Percentiles rank a stretch among this genome's conserved stretches.
Conservation (phyloP, 2,329 filamentous ascomycete species). For the Colletotrichum somersetense region DNA sequence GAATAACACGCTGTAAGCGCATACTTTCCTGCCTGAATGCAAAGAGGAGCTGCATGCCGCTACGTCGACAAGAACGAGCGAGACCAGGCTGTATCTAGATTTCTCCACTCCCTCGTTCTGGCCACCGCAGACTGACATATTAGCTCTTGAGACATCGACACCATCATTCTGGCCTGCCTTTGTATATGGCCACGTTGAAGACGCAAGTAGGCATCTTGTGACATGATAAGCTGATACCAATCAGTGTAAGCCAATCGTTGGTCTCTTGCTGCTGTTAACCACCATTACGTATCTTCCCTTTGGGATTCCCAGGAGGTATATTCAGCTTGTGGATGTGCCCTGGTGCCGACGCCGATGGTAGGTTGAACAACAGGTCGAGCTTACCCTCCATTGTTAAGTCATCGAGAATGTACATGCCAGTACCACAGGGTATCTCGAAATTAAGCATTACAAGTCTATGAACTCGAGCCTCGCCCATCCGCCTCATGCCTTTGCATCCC, state of each 20-base stretch:
- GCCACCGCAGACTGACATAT: neutral
- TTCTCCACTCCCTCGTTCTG: neutral
- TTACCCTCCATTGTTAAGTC: neutral
- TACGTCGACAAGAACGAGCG: neutral
- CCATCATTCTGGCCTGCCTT: neutral
- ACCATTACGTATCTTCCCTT: neutral
- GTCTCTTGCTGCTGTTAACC: neutral
- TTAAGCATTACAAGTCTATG: neutral
- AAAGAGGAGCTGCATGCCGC: neutral
- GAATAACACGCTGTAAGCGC: neutral
- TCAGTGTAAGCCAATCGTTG: neutral
- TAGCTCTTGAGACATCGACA: neutral
- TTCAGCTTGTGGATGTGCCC: neutral
- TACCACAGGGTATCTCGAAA: neutral
- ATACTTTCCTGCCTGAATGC: neutral
- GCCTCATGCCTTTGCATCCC: neutral
- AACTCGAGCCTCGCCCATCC: neutral
- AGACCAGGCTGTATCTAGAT: neutral
- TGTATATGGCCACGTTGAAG: neutral
- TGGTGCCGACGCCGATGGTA: neutral
- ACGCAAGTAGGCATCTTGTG: neutral
- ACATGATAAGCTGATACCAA: neutral
- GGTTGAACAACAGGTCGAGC: neutral
- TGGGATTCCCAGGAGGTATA: neutral
- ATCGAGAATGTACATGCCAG: neutral